These are phyloP conservation scores for Trichosporon ovoides DNA, from an alignment of 1,284 basidiomycete genomes.

Conservation along the genomic window DNA sequence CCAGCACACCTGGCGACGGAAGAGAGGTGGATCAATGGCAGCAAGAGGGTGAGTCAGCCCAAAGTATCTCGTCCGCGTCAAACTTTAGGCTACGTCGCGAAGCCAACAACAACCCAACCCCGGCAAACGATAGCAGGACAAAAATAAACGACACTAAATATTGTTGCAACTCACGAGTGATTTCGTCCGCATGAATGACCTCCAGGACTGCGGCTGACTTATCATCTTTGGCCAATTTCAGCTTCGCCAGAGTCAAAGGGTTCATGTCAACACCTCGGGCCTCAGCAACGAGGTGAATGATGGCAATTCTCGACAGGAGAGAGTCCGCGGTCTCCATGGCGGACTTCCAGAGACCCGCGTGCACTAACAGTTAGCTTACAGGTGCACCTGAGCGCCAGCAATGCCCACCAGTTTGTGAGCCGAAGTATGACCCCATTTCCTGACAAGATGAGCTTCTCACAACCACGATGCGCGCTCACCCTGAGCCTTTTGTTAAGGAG, in stretches of 20 bases:
- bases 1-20: not conserved
- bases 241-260: constrained; percentile 73
- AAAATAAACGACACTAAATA: too few species aligned
- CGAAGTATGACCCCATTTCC: constrained; percentile 68
- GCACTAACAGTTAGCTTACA: constrained; percentile 52
- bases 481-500: constrained; percentile 48
- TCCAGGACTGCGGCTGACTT: constrained; percentile 68
- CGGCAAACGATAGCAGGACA: too few species aligned
- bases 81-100: too few species aligned
- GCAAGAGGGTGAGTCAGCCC: too few species aligned
- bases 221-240: constrained; percentile 63
- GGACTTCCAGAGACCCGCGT: constrained; percentile 75
- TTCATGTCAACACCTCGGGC: constrained; percentile 82
- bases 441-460: constrained; percentile 26
- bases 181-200: constrained; percentile 76
- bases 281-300: constrained; percentile 86
- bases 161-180: constrained; percentile 53
- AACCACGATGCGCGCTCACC: constrained; percentile 42
- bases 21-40: not conserved
- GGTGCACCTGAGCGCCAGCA: not conserved
- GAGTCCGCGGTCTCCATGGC: constrained; percentile 67
- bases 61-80: too few species aligned
- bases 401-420: constrained; percentile 48
- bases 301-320: constrained; percentile 69
- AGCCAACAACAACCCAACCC: too few species aligned